These are phyloP conservation scores for Suillus bovinus DNA, from an alignment of 768 basidiomycete species.

Conservation along the genomic window DNA sequence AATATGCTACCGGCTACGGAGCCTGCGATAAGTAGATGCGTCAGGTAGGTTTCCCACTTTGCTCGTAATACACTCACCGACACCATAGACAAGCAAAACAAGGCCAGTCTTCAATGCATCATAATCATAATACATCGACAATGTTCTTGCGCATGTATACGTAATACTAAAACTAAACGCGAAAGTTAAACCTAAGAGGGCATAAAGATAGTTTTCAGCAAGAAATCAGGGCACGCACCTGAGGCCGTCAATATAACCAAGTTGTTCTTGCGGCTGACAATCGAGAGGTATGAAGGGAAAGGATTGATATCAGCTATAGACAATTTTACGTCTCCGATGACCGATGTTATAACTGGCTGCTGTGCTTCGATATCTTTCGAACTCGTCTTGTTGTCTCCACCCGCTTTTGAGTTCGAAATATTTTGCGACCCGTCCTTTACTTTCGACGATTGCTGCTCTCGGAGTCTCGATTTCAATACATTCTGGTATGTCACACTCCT, in stretches of 20 bases:
- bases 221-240: conserved; percentile 20
- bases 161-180: conserved; percentile 67
- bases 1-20: conserved; percentile 51
- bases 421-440: conserved; percentile 19
- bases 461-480: conserved; percentile 48
- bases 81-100: conserved; percentile 71
- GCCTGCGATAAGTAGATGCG: conserved; percentile 30
- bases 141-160: conserved; percentile 74
- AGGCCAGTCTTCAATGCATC: conserved; percentile 72
- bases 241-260: conserved; percentile 48
- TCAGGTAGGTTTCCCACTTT: background rate
- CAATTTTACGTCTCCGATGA: conserved; percentile 43
- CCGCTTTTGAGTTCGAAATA: conserved; percentile 1
- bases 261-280: conserved; percentile 68
- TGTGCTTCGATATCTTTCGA: conserved; percentile 27
- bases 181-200: conserved; percentile 59
- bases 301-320: conserved; percentile 74
- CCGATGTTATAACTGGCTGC: conserved; percentile 15
- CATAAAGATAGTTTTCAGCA: background rate
- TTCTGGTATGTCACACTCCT: conserved; percentile 80
- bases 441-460: conserved; percentile 22
- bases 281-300: conserved; percentile 55
- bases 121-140: conserved; percentile 64
- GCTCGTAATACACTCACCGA: conserved; percentile 41
- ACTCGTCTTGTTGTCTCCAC: background rate